A percentile compares a stretch with the other conserved stretches of the same genome.
Conservation (phyloP, 257 asterid species). For the Lycium ferocissimum region DNA sequence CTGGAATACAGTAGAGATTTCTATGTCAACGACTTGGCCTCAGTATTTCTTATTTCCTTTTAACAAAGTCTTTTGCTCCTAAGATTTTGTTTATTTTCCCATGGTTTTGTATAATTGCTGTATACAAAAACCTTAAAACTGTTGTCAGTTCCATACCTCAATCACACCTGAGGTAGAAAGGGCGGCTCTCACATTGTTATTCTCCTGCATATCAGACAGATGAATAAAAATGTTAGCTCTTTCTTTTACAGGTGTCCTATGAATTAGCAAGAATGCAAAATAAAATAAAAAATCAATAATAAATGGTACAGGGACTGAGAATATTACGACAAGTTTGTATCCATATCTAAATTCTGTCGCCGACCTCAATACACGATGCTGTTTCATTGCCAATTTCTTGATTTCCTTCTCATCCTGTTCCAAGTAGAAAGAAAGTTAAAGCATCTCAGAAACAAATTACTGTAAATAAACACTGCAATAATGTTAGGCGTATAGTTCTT, state of each 20-base stretch:
- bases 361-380: slow-evolving; percentile 75
- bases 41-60: background rate
- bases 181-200: slow-evolving; percentile 81
- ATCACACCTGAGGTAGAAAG: slow-evolving; percentile 72
- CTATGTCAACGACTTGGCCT: background rate
- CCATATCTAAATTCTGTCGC: slow-evolving; percentile 91
- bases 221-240: background rate
- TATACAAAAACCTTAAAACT: background rate
- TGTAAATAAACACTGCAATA: background rate
- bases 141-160: slow-evolving; percentile 58
- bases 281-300: background rate
- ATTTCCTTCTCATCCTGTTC: slow-evolving; percentile 92
- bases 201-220: slow-evolving; percentile 59
- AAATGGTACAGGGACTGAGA: slow-evolving; percentile 37
- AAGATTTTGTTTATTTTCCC: background rate
- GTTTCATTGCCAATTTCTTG: slow-evolving; percentile 79
- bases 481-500: background rate
- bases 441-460: background rate
- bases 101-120: background rate
- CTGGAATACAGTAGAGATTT: background rate
- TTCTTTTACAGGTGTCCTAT: background rate
- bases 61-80: background rate
- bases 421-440: slow-evolving; percentile 30
- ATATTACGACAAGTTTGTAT: slow-evolving; percentile 92
- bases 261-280: background rate